Evolutionary conservation across 371 early-diverging fungal genomes (phyloP), one percentile per base, ranked within the genome.

Genomic region (Batkoa obscura): DNA sequence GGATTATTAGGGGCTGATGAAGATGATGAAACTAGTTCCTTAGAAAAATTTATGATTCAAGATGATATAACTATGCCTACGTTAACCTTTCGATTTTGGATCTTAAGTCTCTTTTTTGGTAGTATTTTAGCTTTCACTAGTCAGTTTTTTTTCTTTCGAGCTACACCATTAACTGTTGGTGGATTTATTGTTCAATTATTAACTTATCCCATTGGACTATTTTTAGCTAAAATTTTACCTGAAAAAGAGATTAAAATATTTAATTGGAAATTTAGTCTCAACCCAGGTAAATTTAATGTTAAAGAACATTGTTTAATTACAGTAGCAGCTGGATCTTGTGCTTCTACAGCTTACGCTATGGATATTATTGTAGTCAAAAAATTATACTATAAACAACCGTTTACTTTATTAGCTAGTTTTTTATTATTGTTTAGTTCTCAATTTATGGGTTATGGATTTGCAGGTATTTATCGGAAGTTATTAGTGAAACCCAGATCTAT

Each of bases 81-180:
- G 5, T 65, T 82, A 49, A 88, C 91, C 8, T 80, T 85, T 61
- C 73, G 91, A 36, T 74, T 83, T 4, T 80, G 80, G 76, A 64
- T 81, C 10, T 71, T 88, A 50, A 84, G 84, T 2, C 63, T 80
- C 33, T 62, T 81, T 35, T 80, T 83, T 56, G 74, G 75, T 15
- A 60, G 71, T 10, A 64, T 70, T 13, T 66, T 84, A 9, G 76
- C 81, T 10, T 76, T 81, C 60, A 72, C 75, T 34, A 85, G 83
- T 68, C 83, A 84, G 63, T 73, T 78, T 59, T 80, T 76, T 68
- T 82, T 78, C 73, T 83, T 84, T 68, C 74, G 84, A 55, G 77
- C 75, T 31, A 78, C 76, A 42, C 79, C 79, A 0, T 66, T 84
- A 39, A 70, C 68, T 38, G 75, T 68, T 62, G 79, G 63, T 59